phyloP scores from a whole-genome alignment of 106 monocot species.

The Allium cepa region DNA sequence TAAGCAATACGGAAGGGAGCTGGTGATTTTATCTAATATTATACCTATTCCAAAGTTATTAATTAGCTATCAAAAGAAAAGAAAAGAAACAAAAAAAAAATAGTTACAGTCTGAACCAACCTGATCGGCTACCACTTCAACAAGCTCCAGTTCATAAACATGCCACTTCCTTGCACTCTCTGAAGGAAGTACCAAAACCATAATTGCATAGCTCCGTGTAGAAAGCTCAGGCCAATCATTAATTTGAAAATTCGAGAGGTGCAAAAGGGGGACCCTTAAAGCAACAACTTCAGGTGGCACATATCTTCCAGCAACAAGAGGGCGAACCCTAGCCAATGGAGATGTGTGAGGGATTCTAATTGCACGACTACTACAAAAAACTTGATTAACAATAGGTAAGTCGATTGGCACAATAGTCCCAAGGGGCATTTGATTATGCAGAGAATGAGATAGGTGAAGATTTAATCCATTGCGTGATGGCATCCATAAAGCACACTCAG shows the following conservation, averaged over 20 bases:
- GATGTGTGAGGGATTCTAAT: slow-evolving; percentile 56
- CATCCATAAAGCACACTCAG: slow-evolving; percentile 94
- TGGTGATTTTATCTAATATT: too few relatives aligned
- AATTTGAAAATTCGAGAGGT: slow-evolving; percentile 85
- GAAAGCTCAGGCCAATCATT: slow-evolving; percentile 90
- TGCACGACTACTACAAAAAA: slow-evolving; percentile 73
- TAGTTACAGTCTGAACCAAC: slow-evolving; percentile 16
- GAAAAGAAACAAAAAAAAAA: background rate
- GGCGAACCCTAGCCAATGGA: slow-evolving; percentile 63
- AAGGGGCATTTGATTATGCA: slow-evolving; percentile 23
- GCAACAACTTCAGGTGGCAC: slow-evolving; percentile 81
- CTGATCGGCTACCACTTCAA: slow-evolving; percentile 97
- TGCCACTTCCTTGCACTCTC: slow-evolving; percentile 94
- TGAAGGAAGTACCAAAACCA: slow-evolving; percentile 90
- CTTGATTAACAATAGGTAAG: slow-evolving; percentile 63
- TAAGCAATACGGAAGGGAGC: too few relatives aligned
- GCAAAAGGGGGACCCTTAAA: slow-evolving; percentile 74
- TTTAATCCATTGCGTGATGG: slow-evolving; percentile 63
- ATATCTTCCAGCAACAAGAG: slow-evolving; percentile 49
- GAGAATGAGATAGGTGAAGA: slow-evolving; percentile 79
- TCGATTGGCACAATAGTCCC: slow-evolving; percentile 37
- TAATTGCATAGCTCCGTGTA: slow-evolving; percentile 70
- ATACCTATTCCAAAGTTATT: too few relatives aligned
- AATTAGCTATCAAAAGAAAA: too few relatives aligned
- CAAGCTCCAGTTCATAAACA: slow-evolving; percentile 81